Base-by-base conservation (phyloP, 805 yeast genomes). In the Yarrowia sp. region DNA sequence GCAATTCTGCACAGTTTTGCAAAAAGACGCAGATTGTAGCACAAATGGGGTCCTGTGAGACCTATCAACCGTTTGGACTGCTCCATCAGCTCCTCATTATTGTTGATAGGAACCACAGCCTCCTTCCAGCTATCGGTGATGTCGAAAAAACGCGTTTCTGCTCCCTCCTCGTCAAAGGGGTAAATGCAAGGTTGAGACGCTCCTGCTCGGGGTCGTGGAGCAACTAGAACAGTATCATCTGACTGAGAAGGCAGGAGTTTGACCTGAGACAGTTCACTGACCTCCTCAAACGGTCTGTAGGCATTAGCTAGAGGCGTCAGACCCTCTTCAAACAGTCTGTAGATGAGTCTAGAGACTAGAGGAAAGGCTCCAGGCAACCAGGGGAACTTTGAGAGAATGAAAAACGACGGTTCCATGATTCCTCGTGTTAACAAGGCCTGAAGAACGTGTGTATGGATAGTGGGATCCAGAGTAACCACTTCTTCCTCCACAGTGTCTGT, bases 1-100 rank as follows among this genome's bases (percentile, higher is more conserved):
- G 83, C 86, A n/a, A 90, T 81, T 43, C 89, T 83, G 65, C 90
- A 82, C 0, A 92, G 62, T 68, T 86, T 84, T 8, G 83, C 76
- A 14, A 89, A 75, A 2, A 90, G 73, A 2, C 72, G 69, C 1
- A 85, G 71, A 70, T 81, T 78, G 26, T 78, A 70, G 1, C 88
- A 81, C 11, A 90, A 67, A 48, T 78, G 80, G 0, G 85, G 81
- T 3, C 90, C 92, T 38, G 82, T 72, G 65, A 85, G 82, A 2
- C 79, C 74, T 22, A 90, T 69, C 26, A 84, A 76, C 58, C 81
- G 81, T 48, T 80, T 79, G 0, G 85, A 81, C n/a, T 76, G 67
- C n/a, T 68, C 66, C 49, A 84, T 73, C 2, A 90, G 74, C 0
- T 81, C 84, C 0, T 80, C 82, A 5, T 77, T 70, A 2, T 73